Evolutionary conservation across 345 rosid genomes (phyloP), one percentile per base, ranked within the genome.

Genomic region (Odontarrhena argentea): DNA sequence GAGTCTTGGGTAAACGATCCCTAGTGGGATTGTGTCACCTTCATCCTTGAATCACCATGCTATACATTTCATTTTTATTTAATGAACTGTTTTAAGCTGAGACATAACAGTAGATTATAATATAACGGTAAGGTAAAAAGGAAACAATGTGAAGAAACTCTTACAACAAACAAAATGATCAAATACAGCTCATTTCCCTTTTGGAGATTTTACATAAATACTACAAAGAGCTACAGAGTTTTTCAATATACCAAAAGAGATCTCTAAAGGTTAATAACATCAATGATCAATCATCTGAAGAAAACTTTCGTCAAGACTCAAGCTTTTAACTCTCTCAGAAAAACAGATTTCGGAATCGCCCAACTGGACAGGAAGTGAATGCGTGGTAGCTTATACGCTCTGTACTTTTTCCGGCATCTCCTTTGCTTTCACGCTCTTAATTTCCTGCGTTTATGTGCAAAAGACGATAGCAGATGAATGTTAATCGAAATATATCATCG

Each of bases 321-420:
- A 52, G 36, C 52, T 69, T 69, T 22, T 1, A 34, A 49, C 34
- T 50, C 74, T 42, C 62, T 9, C 10, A 60, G 1, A 1, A 69
- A 34, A 51, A 24, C 55, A 70, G 32, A n/a, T 55, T 63, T 57
- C 32, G 14, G 47, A 51, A 49, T 28, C 43, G 48, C 12, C 71
- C 71, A 58, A 22, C 42, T 9, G 61, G 2, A 9, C 12, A 58
- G 6, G 7, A 58, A 65, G 48, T 50, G 6, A 0, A 18, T n/a
- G 13, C 22, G 49, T 32, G 11, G 56, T 55, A 13, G 38, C 42
- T 69, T 58, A 75, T 69, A 69, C 66, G 37, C 78, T 69, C 42
- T 69, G 67, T 43, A 58, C 52, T 69, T 69, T 75, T 28, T 53
- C 75, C 0, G 78, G 63, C 67, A 50, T 75, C 53, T 75, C 78